Evolutionary conservation across 2,329 filamentous ascomycete genomes (phyloP).

Genomic region (Fusarium austroafricanum): DNA sequence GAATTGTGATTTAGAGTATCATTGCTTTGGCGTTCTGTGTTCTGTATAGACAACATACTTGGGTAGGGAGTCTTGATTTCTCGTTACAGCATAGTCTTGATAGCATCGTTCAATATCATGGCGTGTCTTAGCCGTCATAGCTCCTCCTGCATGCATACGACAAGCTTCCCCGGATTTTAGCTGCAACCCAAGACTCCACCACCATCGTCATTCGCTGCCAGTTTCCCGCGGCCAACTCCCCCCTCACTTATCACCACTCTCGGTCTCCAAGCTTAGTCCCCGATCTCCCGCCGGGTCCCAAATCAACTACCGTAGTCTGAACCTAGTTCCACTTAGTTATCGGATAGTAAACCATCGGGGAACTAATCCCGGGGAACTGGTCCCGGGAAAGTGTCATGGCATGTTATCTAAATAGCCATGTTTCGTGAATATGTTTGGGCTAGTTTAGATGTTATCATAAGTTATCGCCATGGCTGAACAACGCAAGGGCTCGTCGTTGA

Average conservation of each 20-base stretch:
- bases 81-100: conserved; percentile 9
- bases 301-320: conserved; percentile 36
- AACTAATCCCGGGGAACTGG: conserved; percentile 5
- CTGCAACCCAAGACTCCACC: neutral
- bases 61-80: conserved; percentile 5
- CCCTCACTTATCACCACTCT: conserved; percentile 11
- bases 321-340: conserved; percentile 16
- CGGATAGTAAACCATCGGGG: neutral
- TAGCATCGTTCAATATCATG: conserved; percentile 1
- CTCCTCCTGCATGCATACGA: conserved; percentile 8
- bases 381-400: neutral
- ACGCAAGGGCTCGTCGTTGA: conserved; percentile 14
- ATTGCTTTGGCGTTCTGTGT: conserved; percentile 33
- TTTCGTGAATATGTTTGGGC: neutral
- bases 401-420: conserved; percentile 27
- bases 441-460: neutral
- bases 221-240: conserved; percentile 38
- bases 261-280: conserved; percentile 28
- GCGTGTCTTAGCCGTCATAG: neutral
- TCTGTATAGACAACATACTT: conserved; percentile 32
- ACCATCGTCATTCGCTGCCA: neutral
- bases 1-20: conserved; percentile 69
- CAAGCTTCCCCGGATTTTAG: conserved; percentile 34
- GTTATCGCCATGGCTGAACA: conserved; percentile 26
- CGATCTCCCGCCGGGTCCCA: conserved; percentile 27